These are phyloP conservation scores for Lachnellula hyalina DNA, from an alignment of 2,329 filamentous ascomycete species.

Conservation along the genomic window DNA sequence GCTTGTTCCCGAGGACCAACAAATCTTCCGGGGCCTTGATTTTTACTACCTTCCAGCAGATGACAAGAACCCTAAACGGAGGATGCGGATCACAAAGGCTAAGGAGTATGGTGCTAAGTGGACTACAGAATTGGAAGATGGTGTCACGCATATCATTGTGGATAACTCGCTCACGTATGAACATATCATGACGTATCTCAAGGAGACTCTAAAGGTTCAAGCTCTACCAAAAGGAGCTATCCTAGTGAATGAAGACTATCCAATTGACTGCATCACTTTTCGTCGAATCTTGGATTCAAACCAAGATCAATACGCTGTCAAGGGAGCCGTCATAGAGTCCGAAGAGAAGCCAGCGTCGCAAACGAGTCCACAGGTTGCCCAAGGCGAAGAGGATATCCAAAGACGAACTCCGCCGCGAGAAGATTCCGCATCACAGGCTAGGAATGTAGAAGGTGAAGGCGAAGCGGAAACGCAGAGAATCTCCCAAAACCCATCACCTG, in stretches of 20 bases:
- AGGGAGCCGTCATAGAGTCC: conserved; percentile 4
- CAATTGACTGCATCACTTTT: conserved; percentile 61
- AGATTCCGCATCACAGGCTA: conserved; percentile 23
- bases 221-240: conserved; percentile 36
- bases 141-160: conserved; percentile 73
- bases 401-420: conserved; percentile 35
- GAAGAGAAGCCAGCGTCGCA: background rate
- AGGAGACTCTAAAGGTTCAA: conserved; percentile 12
- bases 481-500: background rate
- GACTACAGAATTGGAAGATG: conserved; percentile 48
- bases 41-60: conserved; percentile 82
- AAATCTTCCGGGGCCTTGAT: conserved; percentile 54
- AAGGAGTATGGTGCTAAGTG: conserved; percentile 71
- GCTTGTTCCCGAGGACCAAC: conserved; percentile 45
- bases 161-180: conserved; percentile 62
- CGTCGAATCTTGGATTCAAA: conserved; percentile 51
- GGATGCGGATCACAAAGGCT: conserved; percentile 67
- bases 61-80: conserved; percentile 62
- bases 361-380: conserved; percentile 1
- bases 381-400: conserved; percentile 36
- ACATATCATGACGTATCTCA: conserved; percentile 56
- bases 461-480: conserved; percentile 2
- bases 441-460: conserved; percentile 4
- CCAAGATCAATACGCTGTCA: conserved; percentile 54
- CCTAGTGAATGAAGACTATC: conserved; percentile 64